A percentile compares a stretch with the other conserved stretches of the same genome.
phyloP scores from a whole-genome alignment of 2,329 filamentous ascomycete genomes.

The Pseudopithomyces chartarum region DNA sequence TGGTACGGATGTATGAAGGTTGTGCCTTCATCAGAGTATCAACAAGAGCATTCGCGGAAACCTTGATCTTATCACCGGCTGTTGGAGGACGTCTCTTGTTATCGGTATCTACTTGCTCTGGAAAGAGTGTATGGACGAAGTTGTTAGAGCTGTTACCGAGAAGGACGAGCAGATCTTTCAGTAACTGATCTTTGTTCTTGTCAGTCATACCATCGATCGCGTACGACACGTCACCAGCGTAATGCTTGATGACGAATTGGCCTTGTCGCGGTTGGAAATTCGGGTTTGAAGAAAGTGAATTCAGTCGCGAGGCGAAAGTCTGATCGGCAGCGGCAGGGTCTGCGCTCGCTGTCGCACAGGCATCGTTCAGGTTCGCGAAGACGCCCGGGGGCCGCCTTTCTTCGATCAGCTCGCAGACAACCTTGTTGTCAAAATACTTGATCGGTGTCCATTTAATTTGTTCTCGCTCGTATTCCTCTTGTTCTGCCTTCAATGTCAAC shows the following conservation, averaged over 20 bases:
- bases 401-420: constrained; percentile 96
- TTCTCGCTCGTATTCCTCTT: constrained; percentile 94
- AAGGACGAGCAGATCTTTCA: constrained; percentile 91
- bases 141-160: constrained; percentile 81
- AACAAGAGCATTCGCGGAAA: constrained; percentile 92
- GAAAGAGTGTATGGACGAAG: constrained; percentile 89
- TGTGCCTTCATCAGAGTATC: constrained; percentile 96
- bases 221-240: constrained; percentile 95
- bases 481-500: constrained; percentile 91
- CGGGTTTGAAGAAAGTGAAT: constrained; percentile 82
- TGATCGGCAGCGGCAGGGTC: constrained; percentile 93
- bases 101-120: constrained; percentile 90
- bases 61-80: constrained; percentile 93
- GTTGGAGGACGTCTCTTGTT: constrained; percentile 93
- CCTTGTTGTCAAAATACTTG: constrained; percentile 99
- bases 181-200: constrained; percentile 97
- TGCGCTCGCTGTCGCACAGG: constrained; percentile 96
- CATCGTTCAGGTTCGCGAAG: constrained; percentile 95
- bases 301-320: constrained; percentile 92
- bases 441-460: constrained; percentile 99
- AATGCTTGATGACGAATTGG: constrained; percentile 98
- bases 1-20: constrained; percentile 97
- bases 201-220: constrained; percentile 96
- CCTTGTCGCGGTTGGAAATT: constrained; percentile 92
- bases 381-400: constrained; percentile 87